phyloP scores from a whole-genome alignment of 805 yeast genomes.

The Nakazawaea wickerhamii region DNA sequence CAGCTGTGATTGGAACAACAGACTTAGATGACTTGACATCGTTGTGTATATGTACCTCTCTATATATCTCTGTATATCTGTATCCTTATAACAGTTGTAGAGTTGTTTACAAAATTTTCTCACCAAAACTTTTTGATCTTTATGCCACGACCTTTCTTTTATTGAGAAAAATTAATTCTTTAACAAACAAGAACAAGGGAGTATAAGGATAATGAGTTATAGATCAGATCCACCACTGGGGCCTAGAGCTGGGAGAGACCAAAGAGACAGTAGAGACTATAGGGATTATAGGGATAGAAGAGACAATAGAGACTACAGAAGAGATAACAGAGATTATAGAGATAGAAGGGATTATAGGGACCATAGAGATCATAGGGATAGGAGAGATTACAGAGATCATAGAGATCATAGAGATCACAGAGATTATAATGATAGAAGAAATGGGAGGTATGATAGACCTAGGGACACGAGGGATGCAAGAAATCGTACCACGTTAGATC shows the following conservation, averaged over 20 bases:
- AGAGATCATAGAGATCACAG: constrained; percentile 15
- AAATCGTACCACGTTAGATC: constrained; percentile 21
- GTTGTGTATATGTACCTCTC: no score
- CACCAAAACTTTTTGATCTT: neutral
- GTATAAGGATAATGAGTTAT: no score
- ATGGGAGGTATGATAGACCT: constrained; percentile 13
- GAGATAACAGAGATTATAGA: constrained; percentile 8
- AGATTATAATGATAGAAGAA: constrained; percentile 11
- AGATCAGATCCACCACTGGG: no score
- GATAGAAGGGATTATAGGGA: constrained; percentile 11
- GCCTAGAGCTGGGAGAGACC: neutral
- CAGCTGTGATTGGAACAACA: neutral
- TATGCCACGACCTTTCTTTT: no score
- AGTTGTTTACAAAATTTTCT: no score
- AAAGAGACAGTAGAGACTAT: neutral
- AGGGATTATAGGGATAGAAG: neutral
- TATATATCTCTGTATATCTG: no score
- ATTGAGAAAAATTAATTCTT: no score
- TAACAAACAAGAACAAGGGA: no score
- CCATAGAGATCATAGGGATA: constrained; percentile 12
- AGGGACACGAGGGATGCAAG: constrained; percentile 17
- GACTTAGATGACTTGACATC: constrained; percentile 9
- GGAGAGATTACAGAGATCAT: constrained; percentile 14
- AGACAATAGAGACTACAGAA: constrained; percentile 5
- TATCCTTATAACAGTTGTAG: no score